A percentile compares a stretch with the other conserved stretches of the same genome.
phyloP scores from a whole-genome alignment of 805 yeast species.

The Saturnispora besseyi region DNA sequence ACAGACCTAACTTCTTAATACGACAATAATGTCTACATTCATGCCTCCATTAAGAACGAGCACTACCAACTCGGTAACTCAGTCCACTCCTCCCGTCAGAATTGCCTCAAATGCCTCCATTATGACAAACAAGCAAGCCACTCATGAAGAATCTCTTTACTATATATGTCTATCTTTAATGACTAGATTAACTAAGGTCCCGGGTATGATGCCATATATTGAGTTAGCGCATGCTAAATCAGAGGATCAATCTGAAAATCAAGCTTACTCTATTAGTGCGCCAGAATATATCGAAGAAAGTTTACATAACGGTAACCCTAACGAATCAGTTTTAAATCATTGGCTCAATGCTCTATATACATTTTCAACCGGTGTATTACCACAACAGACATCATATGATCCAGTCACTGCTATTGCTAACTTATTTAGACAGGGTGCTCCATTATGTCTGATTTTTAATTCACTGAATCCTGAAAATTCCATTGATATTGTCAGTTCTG shows the following conservation, averaged over 20 bases:
- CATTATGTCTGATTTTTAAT: slow-evolving; percentile 80
- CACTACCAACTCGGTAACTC: not conserved
- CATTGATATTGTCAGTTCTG: slow-evolving; percentile 57
- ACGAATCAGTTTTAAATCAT: slow-evolving; percentile 8
- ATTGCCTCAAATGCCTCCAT: slow-evolving; percentile 38
- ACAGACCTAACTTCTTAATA: not conserved
- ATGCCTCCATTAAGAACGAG: not conserved
- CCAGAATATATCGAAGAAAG: slow-evolving; percentile 4
- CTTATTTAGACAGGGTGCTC: slow-evolving; percentile 85
- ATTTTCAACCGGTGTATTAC: slow-evolving; percentile 69
- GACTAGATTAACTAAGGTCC: slow-evolving; percentile 45
- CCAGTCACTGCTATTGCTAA: slow-evolving; percentile 90
- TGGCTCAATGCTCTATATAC: slow-evolving; percentile 41
- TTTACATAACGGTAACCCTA: not conserved
- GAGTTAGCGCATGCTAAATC: slow-evolving; percentile 56
- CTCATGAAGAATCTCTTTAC: slow-evolving; percentile 58
- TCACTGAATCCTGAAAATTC: slow-evolving; percentile 43
- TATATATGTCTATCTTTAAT: slow-evolving; percentile 54
- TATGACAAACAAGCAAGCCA: slow-evolving; percentile 56
- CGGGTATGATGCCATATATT: slow-evolving; percentile 62
- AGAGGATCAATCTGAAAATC: slow-evolving; percentile 64
- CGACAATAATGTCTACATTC: not conserved
- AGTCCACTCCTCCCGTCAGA: slow-evolving; percentile 16
- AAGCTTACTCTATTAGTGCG: slow-evolving; percentile 35
- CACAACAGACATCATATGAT: slow-evolving; percentile 68